phyloP scores from a whole-genome alignment of 805 yeast genomes.

The Candida boleticola region DNA sequence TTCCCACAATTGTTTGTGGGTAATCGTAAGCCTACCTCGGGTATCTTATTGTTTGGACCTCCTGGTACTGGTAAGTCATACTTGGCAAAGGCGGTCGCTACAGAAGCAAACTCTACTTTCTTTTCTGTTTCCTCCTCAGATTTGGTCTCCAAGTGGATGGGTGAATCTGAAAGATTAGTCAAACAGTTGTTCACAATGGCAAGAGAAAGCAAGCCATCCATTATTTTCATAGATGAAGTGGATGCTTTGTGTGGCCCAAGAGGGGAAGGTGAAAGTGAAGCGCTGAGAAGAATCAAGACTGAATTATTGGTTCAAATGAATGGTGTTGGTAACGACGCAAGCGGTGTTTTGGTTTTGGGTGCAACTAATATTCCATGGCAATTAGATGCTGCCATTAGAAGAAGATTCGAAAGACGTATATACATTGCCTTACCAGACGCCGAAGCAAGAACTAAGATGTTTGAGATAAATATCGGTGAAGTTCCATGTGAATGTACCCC shows the following conservation, averaged over 20 bases:
- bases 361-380: slow-evolving; percentile 99
- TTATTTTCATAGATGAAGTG: slow-evolving; percentile 95
- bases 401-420: slow-evolving; percentile 94
- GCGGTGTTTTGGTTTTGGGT: slow-evolving; percentile 90
- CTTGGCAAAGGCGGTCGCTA: slow-evolving; percentile 96
- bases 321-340: slow-evolving; percentile 94
- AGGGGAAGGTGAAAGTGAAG: slow-evolving; percentile 97
- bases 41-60: slow-evolving; percentile 96
- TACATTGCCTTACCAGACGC: slow-evolving; percentile 93
- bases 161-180: slow-evolving; percentile 94
- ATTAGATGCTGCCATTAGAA: slow-evolving; percentile 92
- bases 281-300: slow-evolving; percentile 92
- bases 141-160: slow-evolving; percentile 98
- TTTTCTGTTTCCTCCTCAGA: slow-evolving; percentile 96
- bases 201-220: slow-evolving; percentile 91
- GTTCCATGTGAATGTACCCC: slow-evolving; percentile 78
- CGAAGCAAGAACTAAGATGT: slow-evolving; percentile 92
- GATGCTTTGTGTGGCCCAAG: slow-evolving; percentile 98
- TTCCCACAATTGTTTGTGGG: slow-evolving; percentile 83
- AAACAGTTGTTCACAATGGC: slow-evolving; percentile 96
- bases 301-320: slow-evolving; percentile 97
- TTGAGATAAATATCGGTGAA: slow-evolving; percentile 86
- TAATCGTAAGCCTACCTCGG: slow-evolving; percentile 90
- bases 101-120: slow-evolving; percentile 96
- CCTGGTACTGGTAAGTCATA: slow-evolving; percentile 99